A percentile compares a stretch with the other conserved stretches of the same genome.
Conservation (phyloP, 805 yeast species). For the Wickerhamiella shivajii region DNA sequence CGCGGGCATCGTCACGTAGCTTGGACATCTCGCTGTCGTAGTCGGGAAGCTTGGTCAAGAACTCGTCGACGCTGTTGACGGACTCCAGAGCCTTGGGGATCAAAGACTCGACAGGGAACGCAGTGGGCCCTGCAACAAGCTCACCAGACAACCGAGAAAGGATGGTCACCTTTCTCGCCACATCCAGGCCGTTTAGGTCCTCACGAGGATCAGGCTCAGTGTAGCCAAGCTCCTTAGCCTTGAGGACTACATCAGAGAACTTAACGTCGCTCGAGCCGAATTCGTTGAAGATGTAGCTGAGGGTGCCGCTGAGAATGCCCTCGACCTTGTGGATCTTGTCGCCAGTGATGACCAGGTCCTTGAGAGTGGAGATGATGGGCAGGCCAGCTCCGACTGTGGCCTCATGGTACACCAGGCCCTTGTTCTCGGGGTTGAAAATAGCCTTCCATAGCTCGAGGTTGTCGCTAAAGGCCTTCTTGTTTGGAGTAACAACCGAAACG, state of each 20-base stretch:
- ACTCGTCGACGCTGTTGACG: constrained; percentile 51
- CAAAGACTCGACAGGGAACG: constrained; percentile 88
- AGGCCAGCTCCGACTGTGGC: constrained; percentile 98
- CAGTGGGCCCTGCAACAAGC: constrained; percentile 68
- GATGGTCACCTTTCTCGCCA: constrained; percentile 95
- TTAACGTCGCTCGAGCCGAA: constrained; percentile 62
- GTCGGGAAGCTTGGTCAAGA: constrained; percentile 63
- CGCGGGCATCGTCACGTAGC: constrained; percentile 66
- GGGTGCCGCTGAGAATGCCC: constrained; percentile 92
- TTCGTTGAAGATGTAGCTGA: constrained; percentile 89
- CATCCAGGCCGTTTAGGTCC: constrained; percentile 94
- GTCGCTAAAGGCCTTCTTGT: constrained; percentile 91
- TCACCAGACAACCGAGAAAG: constrained; percentile 87
- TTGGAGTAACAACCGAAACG: constrained; percentile 92
- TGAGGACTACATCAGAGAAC: constrained; percentile 78
- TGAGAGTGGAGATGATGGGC: constrained; percentile 80
- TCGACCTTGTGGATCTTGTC: constrained; percentile 84
- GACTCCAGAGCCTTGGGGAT: constrained; percentile 74
- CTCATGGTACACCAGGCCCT: constrained; percentile 86
- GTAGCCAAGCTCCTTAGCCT: constrained; percentile 85
- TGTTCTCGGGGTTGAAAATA: constrained; percentile 42
- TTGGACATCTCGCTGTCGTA: constrained; percentile 68
- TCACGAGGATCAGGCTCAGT: constrained; percentile 99
- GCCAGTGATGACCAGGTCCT: constrained; percentile 82
- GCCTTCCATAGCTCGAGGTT: constrained; percentile 61